Base-by-base conservation (phyloP, 257 asterid species). In the Gynochthodes officinalis region DNA sequence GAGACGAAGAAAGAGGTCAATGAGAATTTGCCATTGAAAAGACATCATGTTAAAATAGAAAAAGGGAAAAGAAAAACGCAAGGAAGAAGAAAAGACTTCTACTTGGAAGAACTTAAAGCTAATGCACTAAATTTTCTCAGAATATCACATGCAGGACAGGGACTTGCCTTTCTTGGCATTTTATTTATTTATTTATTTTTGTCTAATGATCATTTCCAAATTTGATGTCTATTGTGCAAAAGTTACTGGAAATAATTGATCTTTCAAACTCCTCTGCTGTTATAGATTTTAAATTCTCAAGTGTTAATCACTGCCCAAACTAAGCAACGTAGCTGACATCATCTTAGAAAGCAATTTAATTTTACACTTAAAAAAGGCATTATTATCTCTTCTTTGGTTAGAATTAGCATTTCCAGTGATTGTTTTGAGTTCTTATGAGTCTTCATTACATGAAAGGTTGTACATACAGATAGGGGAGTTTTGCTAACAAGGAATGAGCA, bases 401-500 rank as follows among this genome's bases (percentile, higher is more conserved):
- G 53, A 58, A n/a, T 60, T 3, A 52, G 1, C 25, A 19, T n/a
- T 19, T 11, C 32, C 53, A 35, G 43, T 44, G 14, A 2, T 68
- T 55, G 37, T 21, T 69, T 23, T 35, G 19, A 35, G 48, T 37
- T 53, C 64, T 50, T 53, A 53, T 28, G 35, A 15, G 2, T 70
- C 40, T 30, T 54, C 12, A 32, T 70, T 70, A 18, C 25, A 37
- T 54, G 53, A 54, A 76, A 92, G 96, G 96, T 89, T 76, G 61
- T 59, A 72, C 76, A 87, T 77, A 85, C 92, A 69, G 96, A 93
- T 76, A 77, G 97, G 66, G 97, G 98, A 69, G 96, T 90, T 70
- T 74, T 65, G 67, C 83, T 89, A 57, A 40, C 81, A 21, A 81
- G 69, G 25, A 89, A 85, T 50, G 97, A 86, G 64, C 97, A 94